Evolutionary conservation across 495 filamentous ascomycete species (phyloP), one percentile per base, ranked within the genome.

Genomic region (Talaromyces proteolyticus): DNA sequence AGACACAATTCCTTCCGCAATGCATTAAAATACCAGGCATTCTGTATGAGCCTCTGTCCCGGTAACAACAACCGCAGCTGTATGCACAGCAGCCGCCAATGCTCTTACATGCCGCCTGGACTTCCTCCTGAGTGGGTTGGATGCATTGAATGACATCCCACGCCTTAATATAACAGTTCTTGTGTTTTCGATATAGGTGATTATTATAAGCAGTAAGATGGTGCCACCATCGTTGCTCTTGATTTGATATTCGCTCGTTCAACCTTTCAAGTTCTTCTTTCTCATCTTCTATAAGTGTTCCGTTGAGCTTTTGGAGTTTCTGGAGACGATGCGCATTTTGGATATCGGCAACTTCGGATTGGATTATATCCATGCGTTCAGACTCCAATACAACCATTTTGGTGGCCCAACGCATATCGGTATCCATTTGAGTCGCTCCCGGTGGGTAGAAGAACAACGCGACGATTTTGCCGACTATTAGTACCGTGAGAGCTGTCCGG

Each of bases 51-150:
- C 45, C 45, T 34, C 45, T 38, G 23, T 48, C 45, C 14, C 23
- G 34, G 36, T 48, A 48, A 38, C 34, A 48, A 38, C 45, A 39
- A 5, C 29, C 18, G 17, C 45, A 48, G 1, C 39, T 20, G 39
- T 48, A 48, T 23, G 45, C 45, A 40, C 34, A 48, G 45, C 45
- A 48, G 34, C 45, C 45, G 17, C 45, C 45, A 10, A 22, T 5
- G 3, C 18, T 18, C 37, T 48, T 48, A n/a, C 29, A 48, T 39
- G 34, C 34, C 6, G 18, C 39, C n/a, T 48, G 29, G n/a, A 25
- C 20, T 24, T 40, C 8, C 34, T 48, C 45, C 29, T 48, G 1
- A 25, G 45, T 39, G 8, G 0, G 23, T 40, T 2, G 0, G 16
- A 48, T 38, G 17, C 23, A 8, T 23, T 20, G 34, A 16, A n/a